Base-by-base conservation (phyloP, 805 yeast genomes). In the Candida silvicultrix region DNA sequence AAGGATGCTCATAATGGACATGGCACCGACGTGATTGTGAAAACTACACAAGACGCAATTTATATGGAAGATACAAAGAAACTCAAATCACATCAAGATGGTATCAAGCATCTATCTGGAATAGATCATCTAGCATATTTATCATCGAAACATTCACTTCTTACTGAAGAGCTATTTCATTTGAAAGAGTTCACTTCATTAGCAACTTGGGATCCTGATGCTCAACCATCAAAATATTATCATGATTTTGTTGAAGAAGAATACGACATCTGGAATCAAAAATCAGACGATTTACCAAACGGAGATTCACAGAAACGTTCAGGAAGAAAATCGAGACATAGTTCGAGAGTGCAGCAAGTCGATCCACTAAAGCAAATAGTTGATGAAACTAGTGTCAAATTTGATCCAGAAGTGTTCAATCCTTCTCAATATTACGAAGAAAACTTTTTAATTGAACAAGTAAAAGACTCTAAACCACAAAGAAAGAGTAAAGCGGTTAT, bases 121-220 rank as follows among this genome's bases (percentile, higher is more conserved):
- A 60, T 63, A 42, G 63, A 68, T 21, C 63, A 61, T 39, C 52
- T 80, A 47, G 74, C 76, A 1, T 67, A 72, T 6, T 49, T 79
- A 45, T 60, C 73, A 34, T 62, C 73, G 15, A 64, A 71, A 35
- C 78, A 77, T 58, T 77, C 75, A 43, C 44, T 75, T 5, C 60
- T 77, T 22, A 67, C 78, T 0, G 78, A 80, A 49, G 89, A 85
- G 56, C 63, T 84, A 18, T 83, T 78, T 54, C 88, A 84, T 57
- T 62, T 85, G 23, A 66, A 71, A 46, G 78, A 81, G 52, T 84
- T 74, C 57, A 77, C 80, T 19, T 79, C 87, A 0, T 59, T 83
- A 38, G 77, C 73, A 0, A 78, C 77, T 18, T 85, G 81, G 75
- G 75, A 82, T 51, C 89, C 89, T 0, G 55, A 60, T 15, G 67